Evolutionary conservation across 1,284 basidiomycete species (phyloP).

Genomic region (Flammula alnicola): DNA sequence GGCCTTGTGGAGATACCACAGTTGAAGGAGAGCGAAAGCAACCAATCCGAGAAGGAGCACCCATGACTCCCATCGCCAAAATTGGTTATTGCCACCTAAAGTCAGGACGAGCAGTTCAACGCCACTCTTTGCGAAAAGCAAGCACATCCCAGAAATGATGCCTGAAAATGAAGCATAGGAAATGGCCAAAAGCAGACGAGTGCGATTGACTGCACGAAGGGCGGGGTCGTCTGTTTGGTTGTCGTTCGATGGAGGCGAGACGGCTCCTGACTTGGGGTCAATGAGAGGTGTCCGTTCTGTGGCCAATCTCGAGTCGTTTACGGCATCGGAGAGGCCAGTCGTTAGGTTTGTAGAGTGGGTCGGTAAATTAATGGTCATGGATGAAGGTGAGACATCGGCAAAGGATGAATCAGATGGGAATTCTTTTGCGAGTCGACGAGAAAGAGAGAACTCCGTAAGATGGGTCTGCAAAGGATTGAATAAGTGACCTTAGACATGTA

Average conservation of each 20-base stretch:
- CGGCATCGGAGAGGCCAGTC: conserved; percentile 36
- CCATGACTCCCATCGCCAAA: conserved; percentile 86
- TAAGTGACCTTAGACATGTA: too few species aligned
- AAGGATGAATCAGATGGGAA: conserved; percentile 29
- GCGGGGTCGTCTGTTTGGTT: conserved; percentile 25
- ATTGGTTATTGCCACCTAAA: conserved; percentile 83
- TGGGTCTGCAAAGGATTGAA: conserved; percentile 53
- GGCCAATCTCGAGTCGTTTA: conserved; percentile 34
- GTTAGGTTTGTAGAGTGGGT: conserved; percentile 40
- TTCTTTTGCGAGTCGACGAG: conserved; percentile 27
- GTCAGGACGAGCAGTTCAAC: conserved; percentile 90
- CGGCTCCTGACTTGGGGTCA: conserved; percentile 47
- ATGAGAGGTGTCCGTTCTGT: conserved; percentile 67
- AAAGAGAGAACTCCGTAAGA: conserved; percentile 53
- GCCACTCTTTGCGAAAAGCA: conserved; percentile 93
- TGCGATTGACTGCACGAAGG: conserved; percentile 44
- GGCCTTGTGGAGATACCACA: conserved; percentile 94
- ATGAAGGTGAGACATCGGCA: conserved; percentile 29
- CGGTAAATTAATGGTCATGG: conserved; percentile 34
- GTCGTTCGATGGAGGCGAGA: conserved; percentile 29
- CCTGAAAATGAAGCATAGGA: conserved; percentile 92
- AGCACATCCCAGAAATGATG: conserved; percentile 92
- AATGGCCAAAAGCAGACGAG: conserved; percentile 75
- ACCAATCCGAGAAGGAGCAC: conserved; percentile 72
- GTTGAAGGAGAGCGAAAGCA: conserved; percentile 75